Percentiles rank a stretch among this genome's conserved stretches.
Conservation (phyloP, 225 moss, liverwort and hornwort genomes). For the Neckera pumila region DNA sequence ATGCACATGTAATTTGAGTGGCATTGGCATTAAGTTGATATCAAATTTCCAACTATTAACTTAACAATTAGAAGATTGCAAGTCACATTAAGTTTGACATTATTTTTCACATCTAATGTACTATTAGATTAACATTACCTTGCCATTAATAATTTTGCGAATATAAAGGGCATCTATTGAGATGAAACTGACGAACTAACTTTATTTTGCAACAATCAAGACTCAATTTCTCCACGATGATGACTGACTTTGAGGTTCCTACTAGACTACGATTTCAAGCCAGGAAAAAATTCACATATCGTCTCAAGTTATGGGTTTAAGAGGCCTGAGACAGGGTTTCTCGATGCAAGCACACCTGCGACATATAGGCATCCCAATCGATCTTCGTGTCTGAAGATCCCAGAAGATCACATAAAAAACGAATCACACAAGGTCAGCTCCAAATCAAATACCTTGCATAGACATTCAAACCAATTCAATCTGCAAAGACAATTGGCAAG, state of each 20-base stretch:
- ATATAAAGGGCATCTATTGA: not conserved
- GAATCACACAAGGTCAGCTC: not conserved
- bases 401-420: not conserved
- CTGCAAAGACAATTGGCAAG: not conserved
- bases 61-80: not conserved
- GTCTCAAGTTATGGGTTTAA: not conserved
- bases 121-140: not conserved
- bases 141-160: not conserved
- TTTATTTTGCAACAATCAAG: not conserved
- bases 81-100: not conserved
- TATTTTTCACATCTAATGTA: too few species aligned
- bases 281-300: not conserved
- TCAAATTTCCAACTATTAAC: not conserved
- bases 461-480: not conserved
- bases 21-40: not conserved
- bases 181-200: not conserved
- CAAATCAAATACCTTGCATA: not conserved
- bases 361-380: slow-evolving; percentile 99
- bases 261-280: not conserved
- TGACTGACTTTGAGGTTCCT: not conserved
- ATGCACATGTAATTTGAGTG: not conserved
- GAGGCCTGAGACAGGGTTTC: not conserved
- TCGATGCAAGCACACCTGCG: slow-evolving; percentile 59
- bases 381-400: slow-evolving; percentile 82
- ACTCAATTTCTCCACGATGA: not conserved